These are phyloP conservation scores for Phytophthora capsici DNA, from an alignment of 352 stramenopile genomes.

Conservation along the genomic window DNA sequence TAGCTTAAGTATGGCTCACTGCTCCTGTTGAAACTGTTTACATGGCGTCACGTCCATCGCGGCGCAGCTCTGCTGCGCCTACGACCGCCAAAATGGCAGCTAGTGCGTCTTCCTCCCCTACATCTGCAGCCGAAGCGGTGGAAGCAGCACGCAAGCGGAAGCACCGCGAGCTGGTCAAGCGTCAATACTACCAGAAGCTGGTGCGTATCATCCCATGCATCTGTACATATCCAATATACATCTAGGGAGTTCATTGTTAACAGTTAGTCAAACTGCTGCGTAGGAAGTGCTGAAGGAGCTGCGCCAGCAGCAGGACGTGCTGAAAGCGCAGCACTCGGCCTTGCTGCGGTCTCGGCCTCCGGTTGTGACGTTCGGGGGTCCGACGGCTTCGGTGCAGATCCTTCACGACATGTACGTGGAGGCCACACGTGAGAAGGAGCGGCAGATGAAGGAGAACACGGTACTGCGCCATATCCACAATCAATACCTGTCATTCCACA, in stretches of 20 bases:
- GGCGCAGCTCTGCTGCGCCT: constrained; percentile 5
- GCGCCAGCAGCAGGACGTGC: constrained; percentile 30
- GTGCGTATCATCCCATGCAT: constrained; percentile 1
- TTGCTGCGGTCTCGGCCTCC: constrained; percentile 23
- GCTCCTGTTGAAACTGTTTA: neutral
- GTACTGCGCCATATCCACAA: constrained; percentile 28
- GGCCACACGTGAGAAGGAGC: constrained; percentile 38
- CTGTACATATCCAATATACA: neutral
- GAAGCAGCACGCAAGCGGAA: constrained; percentile 38
- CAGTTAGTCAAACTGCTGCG: neutral
- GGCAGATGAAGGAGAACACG: constrained; percentile 37
- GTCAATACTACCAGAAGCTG: constrained; percentile 45
- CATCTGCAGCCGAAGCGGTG: constrained; percentile 8
- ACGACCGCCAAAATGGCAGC: constrained; percentile 5
- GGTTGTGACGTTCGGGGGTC: constrained; percentile 11
- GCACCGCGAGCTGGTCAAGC: constrained; percentile 40
- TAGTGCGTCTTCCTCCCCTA: constrained; percentile 10
- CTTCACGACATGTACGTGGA: constrained; percentile 35
- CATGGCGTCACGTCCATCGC: constrained; percentile 21
- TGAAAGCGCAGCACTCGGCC: constrained; percentile 41
- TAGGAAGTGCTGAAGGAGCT: constrained; percentile 46
- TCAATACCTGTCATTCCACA: constrained; percentile 42
- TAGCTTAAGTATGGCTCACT: too few species aligned
- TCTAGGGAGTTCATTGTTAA: constrained; percentile 5
- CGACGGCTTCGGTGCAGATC: neutral